Evolutionary conservation across 495 filamentous ascomycete genomes (phyloP).

Genomic region (Tuber umbilicatum): DNA sequence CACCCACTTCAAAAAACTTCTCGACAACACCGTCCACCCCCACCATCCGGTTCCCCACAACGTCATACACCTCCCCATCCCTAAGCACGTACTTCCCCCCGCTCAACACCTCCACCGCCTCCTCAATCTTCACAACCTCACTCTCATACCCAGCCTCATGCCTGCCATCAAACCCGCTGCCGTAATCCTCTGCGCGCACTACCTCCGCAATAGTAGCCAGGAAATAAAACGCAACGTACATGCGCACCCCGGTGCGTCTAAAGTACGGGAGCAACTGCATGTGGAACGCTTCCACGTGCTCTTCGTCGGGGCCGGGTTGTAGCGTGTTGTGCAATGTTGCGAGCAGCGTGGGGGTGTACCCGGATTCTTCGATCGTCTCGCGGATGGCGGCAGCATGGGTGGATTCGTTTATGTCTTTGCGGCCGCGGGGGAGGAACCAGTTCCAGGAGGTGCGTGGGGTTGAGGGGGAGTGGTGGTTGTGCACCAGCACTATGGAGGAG

Average conservation of each 20-base stretch:
- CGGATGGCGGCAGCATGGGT: slow-evolving; percentile 34
- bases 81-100: slow-evolving; percentile 3
- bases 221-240: slow-evolving; percentile 32
- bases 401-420: slow-evolving; percentile 41
- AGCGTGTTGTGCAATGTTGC: slow-evolving; percentile 23
- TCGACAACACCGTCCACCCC: background rate
- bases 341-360: slow-evolving; percentile 31
- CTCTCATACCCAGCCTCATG: slow-evolving; percentile 31
- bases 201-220: slow-evolving; percentile 12
- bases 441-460: background rate
- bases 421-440: slow-evolving; percentile 41
- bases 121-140: slow-evolving; percentile 19
- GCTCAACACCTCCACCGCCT: slow-evolving; percentile 30
- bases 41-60: background rate
- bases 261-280: slow-evolving; percentile 20
- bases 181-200: slow-evolving; percentile 22
- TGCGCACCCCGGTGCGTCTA: background rate
- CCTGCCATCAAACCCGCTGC: slow-evolving; percentile 25
- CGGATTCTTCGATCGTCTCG: slow-evolving; percentile 43
- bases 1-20: background rate
- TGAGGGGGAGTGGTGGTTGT: slow-evolving; percentile 15
- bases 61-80: background rate
- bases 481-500: slow-evolving; percentile 35
- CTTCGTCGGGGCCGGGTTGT: slow-evolving; percentile 12
- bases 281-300: slow-evolving; percentile 35